These are phyloP conservation scores for Candida chauliodis DNA, from an alignment of 805 yeast species.

Conservation along the genomic window DNA sequence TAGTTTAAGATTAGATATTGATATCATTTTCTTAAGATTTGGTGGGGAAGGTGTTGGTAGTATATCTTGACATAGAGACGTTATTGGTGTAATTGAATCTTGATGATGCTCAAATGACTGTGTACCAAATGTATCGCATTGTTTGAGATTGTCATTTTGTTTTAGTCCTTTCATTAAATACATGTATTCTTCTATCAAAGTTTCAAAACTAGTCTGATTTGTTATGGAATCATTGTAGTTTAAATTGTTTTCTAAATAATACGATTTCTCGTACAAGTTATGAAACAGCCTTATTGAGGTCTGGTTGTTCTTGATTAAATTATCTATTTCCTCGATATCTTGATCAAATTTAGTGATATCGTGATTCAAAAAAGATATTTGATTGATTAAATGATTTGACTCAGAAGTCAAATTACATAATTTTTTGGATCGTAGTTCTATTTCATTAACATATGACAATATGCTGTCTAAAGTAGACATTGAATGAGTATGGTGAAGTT, in stretches of 20 bases:
- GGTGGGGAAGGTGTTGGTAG: conserved; percentile 8
- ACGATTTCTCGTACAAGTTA: conserved; percentile 28
- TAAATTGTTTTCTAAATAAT: conserved; percentile 31
- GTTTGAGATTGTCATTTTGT: conserved; percentile 9
- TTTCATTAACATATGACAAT: conserved; percentile 24
- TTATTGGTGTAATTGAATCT: too few species aligned
- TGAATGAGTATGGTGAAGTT: too few species aligned
- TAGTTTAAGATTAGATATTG: conserved; percentile 34
- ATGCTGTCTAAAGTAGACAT: conserved; percentile 9
- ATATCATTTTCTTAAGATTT: conserved; percentile 12
- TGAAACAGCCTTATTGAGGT: conserved; percentile 22
- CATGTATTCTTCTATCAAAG: conserved; percentile 26
- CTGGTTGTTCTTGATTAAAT: conserved; percentile 21
- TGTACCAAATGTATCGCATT: too few species aligned
- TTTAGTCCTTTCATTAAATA: conserved; percentile 19
- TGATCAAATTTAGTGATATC: conserved; percentile 23
- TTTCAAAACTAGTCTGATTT: conserved; percentile 26
- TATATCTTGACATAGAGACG: too few species aligned
- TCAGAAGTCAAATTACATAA: conserved; percentile 21
- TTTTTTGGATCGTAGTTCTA: conserved; percentile 25
- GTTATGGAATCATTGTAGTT: conserved; percentile 28
- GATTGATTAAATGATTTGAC: conserved; percentile 20
- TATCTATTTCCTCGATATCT: conserved; percentile 25
- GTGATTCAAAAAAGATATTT: conserved; percentile 13
- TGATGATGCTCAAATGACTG: too few species aligned